Evolutionary conservation across 2,329 filamentous ascomycete species (phyloP), one percentile per base, ranked within the genome.

Genomic region (Alternaria sp.): DNA sequence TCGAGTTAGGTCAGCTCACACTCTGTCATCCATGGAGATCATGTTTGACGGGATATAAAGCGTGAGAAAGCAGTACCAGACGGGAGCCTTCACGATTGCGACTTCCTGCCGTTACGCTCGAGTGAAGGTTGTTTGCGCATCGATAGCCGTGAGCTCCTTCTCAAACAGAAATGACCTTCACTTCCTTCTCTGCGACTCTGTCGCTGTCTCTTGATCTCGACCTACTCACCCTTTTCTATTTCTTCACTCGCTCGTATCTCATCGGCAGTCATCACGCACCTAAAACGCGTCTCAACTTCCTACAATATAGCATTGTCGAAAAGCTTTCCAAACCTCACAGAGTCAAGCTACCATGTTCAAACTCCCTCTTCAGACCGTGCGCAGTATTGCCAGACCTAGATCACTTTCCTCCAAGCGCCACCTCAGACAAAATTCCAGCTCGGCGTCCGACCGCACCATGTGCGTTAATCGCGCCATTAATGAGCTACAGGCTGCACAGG

Each of bases 301-400:
- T 28, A 44, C 16, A 25, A 32, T 8, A 52, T 20, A 16, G 25
- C 30, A 16, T 8, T 54, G 10, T 45, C 18, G n/a, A 45, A 43
- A 38, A 27, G 32, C 16, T 27, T 27, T 38, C 41, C 16, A 1
- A 30, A 8, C 12, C 27, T 14, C 20, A 7, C 30, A 30, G 32
- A 3, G 18, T 18, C 43, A 27, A 18, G 53, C 34, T 27, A 38
- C 54, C 3, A 61, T 59, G 59, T 38, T 59, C 27, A 45, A 57
- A 10, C 22, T 48, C 5, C 40, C 50, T 36, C 40, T 54, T 14
- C 50, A 62, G 16, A 28, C 18, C 7, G 16, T 36, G 5, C 44
- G 55, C 38, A 22, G 3, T 32, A 5, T 36, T 32, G 22, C 22
- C 55, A 59, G 57, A 22, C 46, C 34, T 22, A 20, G 38, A 28